phyloP scores from a whole-genome alignment of 1,284 basidiomycete genomes.

The Leccinum fallax region DNA sequence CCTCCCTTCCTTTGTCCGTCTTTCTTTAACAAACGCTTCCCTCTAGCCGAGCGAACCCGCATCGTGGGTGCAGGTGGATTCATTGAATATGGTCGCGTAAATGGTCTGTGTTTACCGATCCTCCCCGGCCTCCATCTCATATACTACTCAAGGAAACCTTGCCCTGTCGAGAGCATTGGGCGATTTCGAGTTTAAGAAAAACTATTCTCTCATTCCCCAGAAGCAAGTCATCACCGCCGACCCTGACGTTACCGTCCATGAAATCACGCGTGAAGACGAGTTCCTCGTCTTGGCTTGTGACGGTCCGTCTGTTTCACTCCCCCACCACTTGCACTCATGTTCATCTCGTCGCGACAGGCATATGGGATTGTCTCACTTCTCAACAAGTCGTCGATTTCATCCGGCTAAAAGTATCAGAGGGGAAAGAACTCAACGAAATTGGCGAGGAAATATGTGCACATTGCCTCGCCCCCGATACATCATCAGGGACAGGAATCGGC shows the following conservation, averaged over 20 bases:
- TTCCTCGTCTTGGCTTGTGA: constrained; percentile 97
- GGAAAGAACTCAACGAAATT: constrained; percentile 80
- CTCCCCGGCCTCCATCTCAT: constrained; percentile 6
- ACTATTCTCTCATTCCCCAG: constrained; percentile 79
- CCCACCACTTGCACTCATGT: background rate
- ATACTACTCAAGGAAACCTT: constrained; percentile 74
- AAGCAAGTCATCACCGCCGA: constrained; percentile 95
- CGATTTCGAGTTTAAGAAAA: constrained; percentile 99
- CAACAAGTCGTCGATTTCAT: constrained; percentile 94
- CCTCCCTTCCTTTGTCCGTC: background rate
- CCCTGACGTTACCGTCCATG: constrained; percentile 88
- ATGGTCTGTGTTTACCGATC: constrained; percentile 60
- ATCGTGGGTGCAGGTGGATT: constrained; percentile 96
- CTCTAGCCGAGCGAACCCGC: constrained; percentile 79
- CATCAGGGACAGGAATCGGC: constrained; percentile 89
- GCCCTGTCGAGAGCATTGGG: constrained; percentile 95
- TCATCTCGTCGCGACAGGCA: constrained; percentile 58
- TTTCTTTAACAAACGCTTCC: constrained; percentile 6
- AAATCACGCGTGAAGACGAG: constrained; percentile 88
- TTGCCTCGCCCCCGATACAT: constrained; percentile 93
- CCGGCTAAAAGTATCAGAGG: constrained; percentile 81
- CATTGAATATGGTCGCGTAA: constrained; percentile 96
- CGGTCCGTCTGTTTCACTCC: constrained; percentile 54
- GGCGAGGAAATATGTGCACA: constrained; percentile 91
- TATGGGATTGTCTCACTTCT: constrained; percentile 97